Conservation (phyloP, 2,329 filamentous ascomycete genomes). For the Myriosclerotinia scirpicola region DNA sequence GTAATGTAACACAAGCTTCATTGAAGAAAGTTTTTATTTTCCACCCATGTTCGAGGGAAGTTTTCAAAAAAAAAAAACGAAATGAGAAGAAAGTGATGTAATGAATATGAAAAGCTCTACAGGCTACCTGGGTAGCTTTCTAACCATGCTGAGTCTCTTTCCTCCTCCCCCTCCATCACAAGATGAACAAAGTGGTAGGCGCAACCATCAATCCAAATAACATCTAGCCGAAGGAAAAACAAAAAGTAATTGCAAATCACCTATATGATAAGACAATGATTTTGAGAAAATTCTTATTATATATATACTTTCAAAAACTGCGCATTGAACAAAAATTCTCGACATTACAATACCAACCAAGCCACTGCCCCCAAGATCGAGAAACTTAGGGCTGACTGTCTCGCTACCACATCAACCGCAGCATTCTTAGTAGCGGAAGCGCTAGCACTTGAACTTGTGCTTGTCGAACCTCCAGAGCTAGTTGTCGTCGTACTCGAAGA, state of each 20-base stretch:
- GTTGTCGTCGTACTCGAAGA: conserved; percentile 40
- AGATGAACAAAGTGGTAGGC: neutral
- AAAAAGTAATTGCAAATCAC: too few relatives aligned
- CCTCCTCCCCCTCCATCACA: neutral
- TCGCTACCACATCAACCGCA: neutral
- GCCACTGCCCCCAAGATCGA: conserved; percentile 2
- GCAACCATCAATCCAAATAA: neutral
- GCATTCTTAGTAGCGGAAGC: neutral
- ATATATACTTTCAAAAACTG: neutral
- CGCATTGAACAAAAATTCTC: neutral
- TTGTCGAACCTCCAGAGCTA: neutral
- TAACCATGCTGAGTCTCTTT: neutral
- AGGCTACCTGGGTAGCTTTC: too few relatives aligned
- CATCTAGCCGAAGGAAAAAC: neutral
- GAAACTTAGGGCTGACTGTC: neutral
- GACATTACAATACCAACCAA: conserved; percentile 10
- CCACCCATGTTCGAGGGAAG: neutral
- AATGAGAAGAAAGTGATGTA: too few relatives aligned
- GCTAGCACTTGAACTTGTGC: neutral
- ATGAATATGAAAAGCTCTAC: too few relatives aligned
- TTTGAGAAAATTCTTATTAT: neutral
- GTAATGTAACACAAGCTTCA: too few relatives aligned
- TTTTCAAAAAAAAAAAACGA: too few relatives aligned
- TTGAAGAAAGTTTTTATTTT: neutral
- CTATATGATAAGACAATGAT: neutral